Evolutionary conservation across 768 basidiomycete species (phyloP).

Genomic region (Lactifluus subvellereus): DNA sequence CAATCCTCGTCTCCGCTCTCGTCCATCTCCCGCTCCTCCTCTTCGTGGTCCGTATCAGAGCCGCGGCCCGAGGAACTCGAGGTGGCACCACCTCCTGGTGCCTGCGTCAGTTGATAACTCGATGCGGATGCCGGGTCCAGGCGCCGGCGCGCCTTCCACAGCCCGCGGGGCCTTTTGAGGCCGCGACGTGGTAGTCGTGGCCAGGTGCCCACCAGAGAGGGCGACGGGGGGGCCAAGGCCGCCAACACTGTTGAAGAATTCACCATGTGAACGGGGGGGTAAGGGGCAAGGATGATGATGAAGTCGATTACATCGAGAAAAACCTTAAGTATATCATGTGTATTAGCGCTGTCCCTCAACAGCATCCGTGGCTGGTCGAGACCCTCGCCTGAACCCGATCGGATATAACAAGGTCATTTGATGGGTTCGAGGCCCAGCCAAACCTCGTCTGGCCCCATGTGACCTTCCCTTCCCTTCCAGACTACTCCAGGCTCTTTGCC

Average conservation of each 20-base stretch:
- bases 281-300: conserved; percentile 3
- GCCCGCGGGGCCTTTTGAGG: conserved; percentile 17
- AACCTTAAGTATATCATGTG: conserved; percentile 20
- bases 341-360: not conserved
- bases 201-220: conserved; percentile 1
- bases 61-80: conserved; percentile 6
- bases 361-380: conserved; percentile 6
- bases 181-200: conserved; percentile 14
- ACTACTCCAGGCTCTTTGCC: not conserved
- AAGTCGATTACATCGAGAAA: conserved; percentile 11
- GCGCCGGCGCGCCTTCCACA: conserved; percentile 19
- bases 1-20: conserved; percentile 12
- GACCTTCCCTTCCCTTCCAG: conserved; percentile 7
- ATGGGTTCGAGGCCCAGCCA: conserved; percentile 6
- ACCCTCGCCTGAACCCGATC: conserved; percentile 14
- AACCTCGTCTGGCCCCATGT: not conserved
- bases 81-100: not conserved
- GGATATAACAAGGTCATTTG: conserved; percentile 9
- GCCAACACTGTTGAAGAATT: conserved; percentile 8
- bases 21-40: conserved; percentile 6
- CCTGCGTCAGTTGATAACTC: not conserved
- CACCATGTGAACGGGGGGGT: conserved; percentile 3
- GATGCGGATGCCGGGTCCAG: not conserved
- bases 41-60: conserved; percentile 8
- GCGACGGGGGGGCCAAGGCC: conserved; percentile 1